Evolutionary conservation across 108 stramenopile species (phyloP), one percentile per base, ranked within the genome.

Genomic region (Heterococcus sp.): DNA sequence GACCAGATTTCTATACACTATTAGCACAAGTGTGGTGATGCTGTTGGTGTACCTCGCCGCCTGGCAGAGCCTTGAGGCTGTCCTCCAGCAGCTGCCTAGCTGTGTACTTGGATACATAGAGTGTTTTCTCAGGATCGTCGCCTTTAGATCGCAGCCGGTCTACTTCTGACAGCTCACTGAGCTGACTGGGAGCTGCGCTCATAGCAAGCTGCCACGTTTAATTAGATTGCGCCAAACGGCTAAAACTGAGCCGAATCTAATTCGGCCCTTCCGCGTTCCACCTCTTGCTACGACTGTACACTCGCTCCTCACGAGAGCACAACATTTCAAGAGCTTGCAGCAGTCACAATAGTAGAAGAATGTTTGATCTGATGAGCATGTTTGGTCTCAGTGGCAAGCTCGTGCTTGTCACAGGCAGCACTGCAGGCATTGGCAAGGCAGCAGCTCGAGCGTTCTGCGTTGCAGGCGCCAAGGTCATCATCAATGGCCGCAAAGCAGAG

Each of bases 371-470:
- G n/a, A n/a, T n/a, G n/a, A n/a, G n/a, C n/a, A n/a, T 58, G 46
- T 58, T 58, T 21, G 46, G 46, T 21, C 46, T 58, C 14, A 8
- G 21, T 14, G 46, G 21, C 46, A 58, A 58, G 21, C 21, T 58
- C 21, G 46, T 58, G 46, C 46, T 58, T 21, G 46, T 72, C 3
- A 72, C 71, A 5, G 71, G 71, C 71, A 39, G 38, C 38, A 72
- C 71, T 4, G 21, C 5, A 14, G 71, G 71, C 4, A 72, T 72
- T 72, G 71, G 71, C 11, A 27, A 72, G 5, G 71, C 26, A 3
- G 40, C 37, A 38, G 71, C 71, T 28, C 27, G 29, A 28, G 28
- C 26, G 8, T 72, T 72, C 27, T 5, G 37, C 26, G 37, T 11
- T 39, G 71, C 34, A 28, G 71, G 71, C 3, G 71, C 26, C n/a